Base-by-base conservation (phyloP, 202 grass and related monocot species). In the Musa balbisiana region DNA sequence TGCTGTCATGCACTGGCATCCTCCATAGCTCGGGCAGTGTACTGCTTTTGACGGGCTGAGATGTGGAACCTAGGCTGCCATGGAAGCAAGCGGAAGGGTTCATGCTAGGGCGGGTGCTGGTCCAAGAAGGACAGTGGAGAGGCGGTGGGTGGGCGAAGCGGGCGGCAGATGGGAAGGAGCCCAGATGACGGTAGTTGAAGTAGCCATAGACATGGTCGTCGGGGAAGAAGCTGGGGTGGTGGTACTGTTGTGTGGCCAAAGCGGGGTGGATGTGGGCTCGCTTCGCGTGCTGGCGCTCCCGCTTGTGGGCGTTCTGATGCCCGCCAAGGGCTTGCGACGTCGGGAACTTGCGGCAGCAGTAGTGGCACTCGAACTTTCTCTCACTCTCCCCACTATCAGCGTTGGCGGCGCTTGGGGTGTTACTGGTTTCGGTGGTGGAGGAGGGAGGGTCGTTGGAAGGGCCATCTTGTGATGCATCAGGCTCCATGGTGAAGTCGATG, bases 261-360 rank as follows among this genome's bases (percentile, higher is more conserved):
- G 89, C 67, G 64, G 85, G 81, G 54, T 91, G 83, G 78, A 92
- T 84, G 82, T 96, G 89, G 0, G 78, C 90, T 19, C 90, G 67
- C 25, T 89, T 89, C 8, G 91, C 88, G 74, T 92, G 88, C 78
- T 94, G 94, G 12, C 92, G 81, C 84, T 91, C 89, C 9, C 88
- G 86, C 84, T 92, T 92, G 84, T 92, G 90, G 53, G 90, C 90
- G 76, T 92, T 92, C 83, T 92, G 90, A 77, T 96, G 92, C 0
- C 92, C 92, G 1, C 92, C 92, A 53, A 96, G 85, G 14, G 84
- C 91, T 75, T 97, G 93, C 65, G 91, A 93, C 60, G 95, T 98
- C 73, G 95, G 95, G 84, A 98, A 98, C 84, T 98, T 92, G 83
- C 95, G 91, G 88, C 87, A 86, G 82, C 95, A 98, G 83, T 94